Conservation (phyloP, 23 red algal species). For the Gracilaria domingensis region DNA sequence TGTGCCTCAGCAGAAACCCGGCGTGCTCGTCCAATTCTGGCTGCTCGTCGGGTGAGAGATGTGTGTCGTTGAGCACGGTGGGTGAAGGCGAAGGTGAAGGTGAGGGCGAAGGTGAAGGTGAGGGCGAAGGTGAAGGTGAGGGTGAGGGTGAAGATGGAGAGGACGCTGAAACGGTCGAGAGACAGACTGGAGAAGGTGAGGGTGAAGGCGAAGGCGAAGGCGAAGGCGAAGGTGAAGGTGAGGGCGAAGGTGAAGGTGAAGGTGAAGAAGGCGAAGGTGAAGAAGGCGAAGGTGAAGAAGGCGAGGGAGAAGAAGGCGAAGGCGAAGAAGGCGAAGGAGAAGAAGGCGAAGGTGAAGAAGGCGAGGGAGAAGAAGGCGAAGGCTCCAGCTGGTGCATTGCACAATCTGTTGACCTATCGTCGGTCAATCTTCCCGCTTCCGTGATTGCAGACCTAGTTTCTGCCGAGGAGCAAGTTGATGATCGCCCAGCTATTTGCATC, state of each 20-base stretch:
- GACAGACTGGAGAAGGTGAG: background rate
- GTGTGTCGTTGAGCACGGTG: background rate
- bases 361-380: background rate
- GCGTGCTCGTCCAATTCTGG: background rate
- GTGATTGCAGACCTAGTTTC: background rate
- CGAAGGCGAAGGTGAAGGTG: background rate
- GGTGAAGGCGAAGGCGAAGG: background rate
- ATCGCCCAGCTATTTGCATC: slow-evolving; percentile 26
- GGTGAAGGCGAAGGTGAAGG: background rate
- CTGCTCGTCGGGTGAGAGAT: background rate
- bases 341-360: background rate
- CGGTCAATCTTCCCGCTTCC: background rate
- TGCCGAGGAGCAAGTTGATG: background rate
- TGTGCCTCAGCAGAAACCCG: background rate
- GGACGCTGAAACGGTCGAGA: background rate
- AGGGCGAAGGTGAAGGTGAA: background rate
- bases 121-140: background rate
- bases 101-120: background rate
- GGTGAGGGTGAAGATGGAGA: background rate
- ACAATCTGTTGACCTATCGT: background rate
- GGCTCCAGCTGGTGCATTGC: slow-evolving; percentile 1
- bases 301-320: background rate
- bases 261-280: background rate
- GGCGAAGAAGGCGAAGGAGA: background rate
- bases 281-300: background rate